These are phyloP conservation scores for Penicillium paneum DNA, from an alignment of 2,329 filamentous ascomycete genomes.

Conservation along the genomic window DNA sequence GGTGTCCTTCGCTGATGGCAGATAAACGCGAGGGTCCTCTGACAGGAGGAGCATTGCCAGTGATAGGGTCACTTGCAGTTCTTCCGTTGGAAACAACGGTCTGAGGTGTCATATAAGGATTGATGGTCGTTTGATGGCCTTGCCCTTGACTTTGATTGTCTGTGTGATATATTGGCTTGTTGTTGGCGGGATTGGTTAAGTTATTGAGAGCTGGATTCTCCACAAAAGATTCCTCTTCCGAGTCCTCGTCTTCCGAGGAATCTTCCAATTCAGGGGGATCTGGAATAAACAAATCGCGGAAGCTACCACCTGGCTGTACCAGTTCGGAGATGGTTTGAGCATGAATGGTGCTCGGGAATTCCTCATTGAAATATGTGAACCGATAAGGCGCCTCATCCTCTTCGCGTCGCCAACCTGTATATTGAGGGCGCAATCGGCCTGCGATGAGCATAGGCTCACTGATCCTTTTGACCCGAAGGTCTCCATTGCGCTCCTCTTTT, in stretches of 20 bases:
- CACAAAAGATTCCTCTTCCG: constrained; percentile 28
- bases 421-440: constrained; percentile 77
- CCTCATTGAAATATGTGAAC: constrained; percentile 98
- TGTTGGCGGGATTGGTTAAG: constrained; percentile 1
- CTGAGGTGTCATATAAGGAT: background rate
- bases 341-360: constrained; percentile 92
- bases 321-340: constrained; percentile 93
- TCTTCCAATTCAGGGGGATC: constrained; percentile 75
- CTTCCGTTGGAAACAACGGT: constrained; percentile 9
- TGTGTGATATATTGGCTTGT: constrained; percentile 2
- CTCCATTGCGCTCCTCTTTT: constrained; percentile 81
- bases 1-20: constrained; percentile 33
- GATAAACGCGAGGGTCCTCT: constrained; percentile 32
- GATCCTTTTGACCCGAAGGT: constrained; percentile 82
- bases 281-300: constrained; percentile 84
- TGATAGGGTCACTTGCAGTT: background rate
- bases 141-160: constrained; percentile 8
- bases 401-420: constrained; percentile 76
- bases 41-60: background rate
- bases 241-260: constrained; percentile 65
- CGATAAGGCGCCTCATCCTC: constrained; percentile 89
- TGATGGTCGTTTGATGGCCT: constrained; percentile 1
- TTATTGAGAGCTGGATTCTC: constrained; percentile 14
- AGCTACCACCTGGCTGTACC: constrained; percentile 77
- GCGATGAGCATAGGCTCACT: constrained; percentile 91